Conservation (phyloP, 2,329 filamentous ascomycete species). For the Diaporthe nobilis region DNA sequence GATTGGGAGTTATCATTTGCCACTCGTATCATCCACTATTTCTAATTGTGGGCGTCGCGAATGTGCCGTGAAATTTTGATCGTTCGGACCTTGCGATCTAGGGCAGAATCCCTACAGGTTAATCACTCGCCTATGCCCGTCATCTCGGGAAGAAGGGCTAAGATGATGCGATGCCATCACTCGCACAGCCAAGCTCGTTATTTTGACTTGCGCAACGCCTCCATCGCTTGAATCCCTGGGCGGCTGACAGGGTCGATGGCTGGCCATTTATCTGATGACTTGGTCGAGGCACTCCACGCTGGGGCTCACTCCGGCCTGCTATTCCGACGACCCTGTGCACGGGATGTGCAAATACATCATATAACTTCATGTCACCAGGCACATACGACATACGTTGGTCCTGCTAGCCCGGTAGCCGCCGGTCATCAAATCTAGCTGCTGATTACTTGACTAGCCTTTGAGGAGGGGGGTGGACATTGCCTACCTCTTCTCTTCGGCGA, state of each 20-base stretch:
- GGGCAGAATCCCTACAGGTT: slow-evolving; percentile 36
- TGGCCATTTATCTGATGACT: slow-evolving; percentile 11
- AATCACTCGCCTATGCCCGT: slow-evolving; percentile 40
- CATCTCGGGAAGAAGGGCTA: slow-evolving; percentile 38
- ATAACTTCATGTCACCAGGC: slow-evolving; percentile 27
- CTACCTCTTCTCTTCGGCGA: slow-evolving; percentile 12
- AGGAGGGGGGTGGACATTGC: slow-evolving; percentile 4
- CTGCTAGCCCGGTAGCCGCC: slow-evolving; percentile 23
- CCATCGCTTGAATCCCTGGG: slow-evolving; percentile 11
- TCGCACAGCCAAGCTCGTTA: slow-evolving; percentile 21
- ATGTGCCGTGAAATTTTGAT: slow-evolving; percentile 36
- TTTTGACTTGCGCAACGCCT: slow-evolving; percentile 20
- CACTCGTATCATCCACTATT: slow-evolving; percentile 35
- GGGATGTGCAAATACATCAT: slow-evolving; percentile 33
- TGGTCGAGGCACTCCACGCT: slow-evolving; percentile 25
- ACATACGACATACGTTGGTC: slow-evolving; percentile 21
- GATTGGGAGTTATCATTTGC: slow-evolving; percentile 27
- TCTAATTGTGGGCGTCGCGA: slow-evolving; percentile 34
- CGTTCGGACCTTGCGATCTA: slow-evolving; percentile 21
- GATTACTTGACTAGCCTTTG: not conserved
- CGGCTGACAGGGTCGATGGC: slow-evolving; percentile 31
- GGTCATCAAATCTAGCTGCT: slow-evolving; percentile 11
- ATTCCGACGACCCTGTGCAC: slow-evolving; percentile 14
- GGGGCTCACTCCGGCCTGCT: slow-evolving; percentile 15
- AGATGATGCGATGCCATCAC: slow-evolving; percentile 39